These are phyloP conservation scores for Emmonsia crescens DNA, from an alignment of 2,329 filamentous ascomycete species.

Conservation along the genomic window DNA sequence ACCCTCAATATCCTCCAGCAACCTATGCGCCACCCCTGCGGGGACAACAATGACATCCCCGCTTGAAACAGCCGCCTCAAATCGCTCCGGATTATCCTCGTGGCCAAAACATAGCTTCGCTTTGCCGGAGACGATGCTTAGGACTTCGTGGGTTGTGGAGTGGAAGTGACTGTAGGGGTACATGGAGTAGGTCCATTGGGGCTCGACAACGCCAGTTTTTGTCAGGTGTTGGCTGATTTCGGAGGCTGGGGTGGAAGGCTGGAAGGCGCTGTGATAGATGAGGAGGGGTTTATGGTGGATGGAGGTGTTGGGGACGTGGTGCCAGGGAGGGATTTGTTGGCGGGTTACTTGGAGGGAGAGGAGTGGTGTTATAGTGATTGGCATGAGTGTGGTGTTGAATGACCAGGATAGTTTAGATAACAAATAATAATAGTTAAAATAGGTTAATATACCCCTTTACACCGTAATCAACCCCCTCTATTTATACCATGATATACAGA, in stretches of 20 bases:
- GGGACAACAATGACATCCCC: constrained; percentile 58
- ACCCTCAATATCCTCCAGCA: constrained; percentile 45
- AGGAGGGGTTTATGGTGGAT: constrained; percentile 53
- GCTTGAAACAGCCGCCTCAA: constrained; percentile 45
- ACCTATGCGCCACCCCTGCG: constrained; percentile 53
- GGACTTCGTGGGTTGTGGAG: constrained; percentile 55
- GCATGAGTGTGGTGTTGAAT: not conserved
- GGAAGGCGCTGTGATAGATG: constrained; percentile 54
- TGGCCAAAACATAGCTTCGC: constrained; percentile 57
- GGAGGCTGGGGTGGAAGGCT: constrained; percentile 33
- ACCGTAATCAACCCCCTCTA: no score
- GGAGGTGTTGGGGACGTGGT: constrained; percentile 52
- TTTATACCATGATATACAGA: no score
- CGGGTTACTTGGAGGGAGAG: constrained; percentile 45
- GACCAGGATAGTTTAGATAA: not conserved
- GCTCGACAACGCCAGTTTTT: constrained; percentile 43
- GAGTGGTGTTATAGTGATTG: constrained; percentile 27
- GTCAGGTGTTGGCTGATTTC: constrained; percentile 48
- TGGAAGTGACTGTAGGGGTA: constrained; percentile 57
- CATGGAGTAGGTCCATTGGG: constrained; percentile 62
- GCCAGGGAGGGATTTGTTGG: constrained; percentile 49
- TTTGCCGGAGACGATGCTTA: constrained; percentile 48
- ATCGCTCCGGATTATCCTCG: constrained; percentile 46
- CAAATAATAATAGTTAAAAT: not conserved
- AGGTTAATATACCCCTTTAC: no score